Percentiles rank a stretch among this genome's conserved stretches.
Conservation (phyloP, 1,284 basidiomycete genomes). For the Mycena sp. region DNA sequence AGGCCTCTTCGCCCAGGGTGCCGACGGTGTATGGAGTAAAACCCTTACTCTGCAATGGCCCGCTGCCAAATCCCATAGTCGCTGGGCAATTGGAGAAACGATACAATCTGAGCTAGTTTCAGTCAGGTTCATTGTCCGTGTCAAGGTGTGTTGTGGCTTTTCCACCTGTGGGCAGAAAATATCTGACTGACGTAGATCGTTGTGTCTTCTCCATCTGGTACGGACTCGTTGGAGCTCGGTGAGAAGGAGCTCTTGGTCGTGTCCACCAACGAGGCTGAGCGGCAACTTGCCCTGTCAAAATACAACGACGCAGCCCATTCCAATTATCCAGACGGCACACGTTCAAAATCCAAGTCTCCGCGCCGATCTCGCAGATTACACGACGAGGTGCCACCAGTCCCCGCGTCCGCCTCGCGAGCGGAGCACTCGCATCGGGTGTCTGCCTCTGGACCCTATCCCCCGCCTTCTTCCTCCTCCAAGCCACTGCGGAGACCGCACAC, state of each 20-base stretch:
- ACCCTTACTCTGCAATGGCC: conserved; percentile 79
- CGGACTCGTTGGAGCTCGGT: conserved; percentile 72
- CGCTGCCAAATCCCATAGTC: conserved; percentile 66
- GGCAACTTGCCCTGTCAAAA: conserved; percentile 70
- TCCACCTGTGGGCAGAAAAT: neutral
- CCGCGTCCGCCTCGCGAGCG: conserved; percentile 40
- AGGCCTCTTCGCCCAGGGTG: conserved; percentile 62
- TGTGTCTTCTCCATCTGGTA: conserved; percentile 63
- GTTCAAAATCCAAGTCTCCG: conserved; percentile 72
- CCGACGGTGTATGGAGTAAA: conserved; percentile 66
- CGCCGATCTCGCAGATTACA: conserved; percentile 50
- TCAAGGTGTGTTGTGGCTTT: conserved; percentile 60
- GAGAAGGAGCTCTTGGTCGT: conserved; percentile 73
- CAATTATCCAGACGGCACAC: conserved; percentile 37
- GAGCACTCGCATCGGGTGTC: conserved; percentile 28
- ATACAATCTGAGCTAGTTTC: conserved; percentile 71
- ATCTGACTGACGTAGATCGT: conserved; percentile 53
- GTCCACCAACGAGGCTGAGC: conserved; percentile 74
- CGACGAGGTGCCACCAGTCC: conserved; percentile 46
- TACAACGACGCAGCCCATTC: conserved; percentile 57
- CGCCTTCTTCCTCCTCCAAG: conserved; percentile 17
- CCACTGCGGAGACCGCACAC: conserved; percentile 67
- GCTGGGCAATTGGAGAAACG: conserved; percentile 83
- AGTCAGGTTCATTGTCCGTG: conserved; percentile 73
- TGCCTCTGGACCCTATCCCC: conserved; percentile 22